These are phyloP conservation scores for Cronartium quercuum DNA, from an alignment of 1,284 basidiomycete species.

Conservation along the genomic window DNA sequence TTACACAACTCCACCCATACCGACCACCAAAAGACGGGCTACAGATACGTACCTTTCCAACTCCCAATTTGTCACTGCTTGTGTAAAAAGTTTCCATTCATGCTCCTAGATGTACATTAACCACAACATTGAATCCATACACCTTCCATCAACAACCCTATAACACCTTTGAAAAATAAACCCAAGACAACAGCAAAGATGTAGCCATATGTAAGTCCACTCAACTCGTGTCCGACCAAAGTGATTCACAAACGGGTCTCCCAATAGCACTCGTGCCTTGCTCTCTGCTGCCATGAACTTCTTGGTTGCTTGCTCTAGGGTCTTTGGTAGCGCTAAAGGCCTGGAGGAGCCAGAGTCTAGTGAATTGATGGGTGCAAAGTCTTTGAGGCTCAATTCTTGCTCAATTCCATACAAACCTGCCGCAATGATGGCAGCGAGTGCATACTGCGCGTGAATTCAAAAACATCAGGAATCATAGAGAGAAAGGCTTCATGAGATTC, in stretches of 20 bases:
- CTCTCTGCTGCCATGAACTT: constrained; percentile 34
- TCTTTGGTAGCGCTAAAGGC: constrained; percentile 9
- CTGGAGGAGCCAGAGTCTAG: background rate
- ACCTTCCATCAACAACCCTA: background rate
- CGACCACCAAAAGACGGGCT: no score
- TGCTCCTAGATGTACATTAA: constrained; percentile 1
- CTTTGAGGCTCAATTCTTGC: background rate
- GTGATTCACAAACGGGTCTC: constrained; percentile 27
- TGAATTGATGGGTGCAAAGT: background rate
- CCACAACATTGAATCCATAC: background rate
- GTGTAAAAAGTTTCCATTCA: constrained; percentile 35
- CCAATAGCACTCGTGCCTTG: constrained; percentile 16
- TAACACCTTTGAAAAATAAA: background rate
- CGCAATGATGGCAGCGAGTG: constrained; percentile 24
- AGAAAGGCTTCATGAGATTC: background rate
- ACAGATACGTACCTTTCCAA: constrained; percentile 17
- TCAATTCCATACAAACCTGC: constrained; percentile 30
- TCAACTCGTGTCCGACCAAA: constrained; percentile 28
- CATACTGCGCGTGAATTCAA: background rate
- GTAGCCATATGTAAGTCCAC: background rate
- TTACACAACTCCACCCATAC: no score
- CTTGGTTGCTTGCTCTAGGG: constrained; percentile 17
- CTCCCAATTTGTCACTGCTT: constrained; percentile 38
- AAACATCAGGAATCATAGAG: background rate
- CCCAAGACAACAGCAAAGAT: background rate